phyloP scores from a whole-genome alignment of 139 green algal genomes.

The Coelastrella sp. region DNA sequence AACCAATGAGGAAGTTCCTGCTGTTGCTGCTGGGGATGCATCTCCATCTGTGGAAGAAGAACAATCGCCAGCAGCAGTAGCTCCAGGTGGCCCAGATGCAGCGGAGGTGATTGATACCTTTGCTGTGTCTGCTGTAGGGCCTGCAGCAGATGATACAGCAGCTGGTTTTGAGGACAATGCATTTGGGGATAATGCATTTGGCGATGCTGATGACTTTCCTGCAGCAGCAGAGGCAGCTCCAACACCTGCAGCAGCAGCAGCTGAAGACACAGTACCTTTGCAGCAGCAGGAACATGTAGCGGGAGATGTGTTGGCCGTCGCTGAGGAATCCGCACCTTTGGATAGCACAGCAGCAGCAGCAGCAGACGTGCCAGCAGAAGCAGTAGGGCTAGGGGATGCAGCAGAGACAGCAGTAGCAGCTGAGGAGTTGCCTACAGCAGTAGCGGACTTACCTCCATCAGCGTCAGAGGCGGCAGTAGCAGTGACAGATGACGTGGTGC shows the following conservation, averaged over 20 bases:
- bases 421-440: neutral
- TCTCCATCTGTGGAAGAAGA: neutral
- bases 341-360: neutral
- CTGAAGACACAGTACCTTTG: neutral
- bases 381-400: neutral
- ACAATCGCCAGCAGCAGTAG: neutral
- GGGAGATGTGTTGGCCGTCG: neutral
- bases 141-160: neutral
- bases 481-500: neutral
- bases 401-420: neutral
- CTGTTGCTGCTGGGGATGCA: neutral
- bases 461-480: neutral
- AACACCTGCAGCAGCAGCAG: neutral
- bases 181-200: neutral
- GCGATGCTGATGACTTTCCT: neutral
- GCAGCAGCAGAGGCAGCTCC: slow-evolving; percentile 16
- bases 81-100: neutral
- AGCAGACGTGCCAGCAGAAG: neutral
- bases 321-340: neutral
- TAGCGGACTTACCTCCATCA: neutral
- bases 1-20: neutral
- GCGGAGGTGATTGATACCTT: too few species aligned
- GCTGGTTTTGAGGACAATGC: slow-evolving; percentile 17
- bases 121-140: neutral
- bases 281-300: neutral